phyloP scores from a whole-genome alignment of 2,329 filamentous ascomycete species.

The Aureobasidium sp. region DNA sequence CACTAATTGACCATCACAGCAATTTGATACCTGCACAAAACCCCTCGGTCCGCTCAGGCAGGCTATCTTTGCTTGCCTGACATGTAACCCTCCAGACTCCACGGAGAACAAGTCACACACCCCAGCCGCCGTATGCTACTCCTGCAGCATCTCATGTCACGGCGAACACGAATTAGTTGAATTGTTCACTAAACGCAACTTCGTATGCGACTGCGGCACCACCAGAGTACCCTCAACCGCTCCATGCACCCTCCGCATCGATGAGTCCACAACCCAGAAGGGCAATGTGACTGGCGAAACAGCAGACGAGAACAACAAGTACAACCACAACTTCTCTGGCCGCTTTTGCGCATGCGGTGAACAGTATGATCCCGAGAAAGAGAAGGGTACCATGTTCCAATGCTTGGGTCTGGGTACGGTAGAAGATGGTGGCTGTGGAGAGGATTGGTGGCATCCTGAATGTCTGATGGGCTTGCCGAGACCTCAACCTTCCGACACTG shows the following conservation, averaged over 20 bases:
- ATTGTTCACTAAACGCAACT: constrained; percentile 91
- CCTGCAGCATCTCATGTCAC: constrained; percentile 93
- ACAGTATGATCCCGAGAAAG: constrained; percentile 77
- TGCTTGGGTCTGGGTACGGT: constrained; percentile 76
- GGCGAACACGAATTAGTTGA: constrained; percentile 92
- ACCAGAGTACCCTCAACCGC: constrained; percentile 59
- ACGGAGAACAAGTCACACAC: constrained; percentile 54
- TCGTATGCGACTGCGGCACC: constrained; percentile 93
- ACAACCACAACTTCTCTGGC: constrained; percentile 94
- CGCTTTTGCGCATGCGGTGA: constrained; percentile 83
- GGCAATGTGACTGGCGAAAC: constrained; percentile 70
- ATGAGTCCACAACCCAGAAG: constrained; percentile 64
- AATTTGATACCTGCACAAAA: constrained; percentile 88
- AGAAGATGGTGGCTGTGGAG: constrained; percentile 81
- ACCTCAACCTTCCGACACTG: constrained; percentile 38
- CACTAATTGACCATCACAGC: constrained; percentile 30
- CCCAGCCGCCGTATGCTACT: constrained; percentile 85
- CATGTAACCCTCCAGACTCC: constrained; percentile 74
- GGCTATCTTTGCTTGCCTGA: constrained; percentile 83
- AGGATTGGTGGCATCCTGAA: constrained; percentile 97
- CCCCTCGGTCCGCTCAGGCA: constrained; percentile 80
- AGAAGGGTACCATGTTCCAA: constrained; percentile 98
- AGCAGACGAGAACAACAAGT: constrained; percentile 66
- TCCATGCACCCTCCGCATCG: constrained; percentile 67
- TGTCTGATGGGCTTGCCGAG: constrained; percentile 76